These are phyloP conservation scores for Scedosporium boydii DNA, from an alignment of 2,329 filamentous ascomycete species.

Conservation along the genomic window DNA sequence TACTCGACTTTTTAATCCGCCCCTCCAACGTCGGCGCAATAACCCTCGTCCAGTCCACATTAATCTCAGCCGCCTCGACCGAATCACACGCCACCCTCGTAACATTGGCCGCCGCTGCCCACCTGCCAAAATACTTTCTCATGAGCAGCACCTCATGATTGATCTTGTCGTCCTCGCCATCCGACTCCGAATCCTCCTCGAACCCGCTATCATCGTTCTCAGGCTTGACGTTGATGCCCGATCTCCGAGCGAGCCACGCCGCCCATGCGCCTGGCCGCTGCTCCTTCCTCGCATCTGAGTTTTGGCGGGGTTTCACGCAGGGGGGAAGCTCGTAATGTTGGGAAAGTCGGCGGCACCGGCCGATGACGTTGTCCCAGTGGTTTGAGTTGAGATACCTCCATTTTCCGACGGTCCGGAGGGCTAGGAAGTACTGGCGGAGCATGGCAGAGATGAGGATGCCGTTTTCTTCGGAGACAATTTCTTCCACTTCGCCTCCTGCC, in stretches of 20 bases:
- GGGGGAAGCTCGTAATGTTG: slow-evolving; percentile 18
- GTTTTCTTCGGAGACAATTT: slow-evolving; percentile 77
- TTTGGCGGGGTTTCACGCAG: slow-evolving; percentile 10
- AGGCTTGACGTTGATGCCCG: slow-evolving; percentile 5
- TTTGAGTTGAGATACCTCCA: slow-evolving; percentile 62
- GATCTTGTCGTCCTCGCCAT: slow-evolving; percentile 24
- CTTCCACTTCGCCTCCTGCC: slow-evolving; percentile 67
- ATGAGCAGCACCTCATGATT: slow-evolving; percentile 51
- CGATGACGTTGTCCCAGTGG: slow-evolving; percentile 60
- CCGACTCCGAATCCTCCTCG: slow-evolving; percentile 16
- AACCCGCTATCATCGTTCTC: slow-evolving; percentile 9
- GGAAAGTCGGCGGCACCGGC: slow-evolving; percentile 41
- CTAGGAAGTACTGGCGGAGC: slow-evolving; percentile 85
- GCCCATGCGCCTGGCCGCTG: slow-evolving; percentile 12
- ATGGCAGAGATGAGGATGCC: slow-evolving; percentile 80
- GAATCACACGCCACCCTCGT: slow-evolving; percentile 41
- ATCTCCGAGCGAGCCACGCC: slow-evolving; percentile 7
- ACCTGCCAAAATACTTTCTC: slow-evolving; percentile 60
- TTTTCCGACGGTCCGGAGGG: slow-evolving; percentile 66
- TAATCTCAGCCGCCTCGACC: slow-evolving; percentile 48
- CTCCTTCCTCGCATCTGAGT: slow-evolving; percentile 23
- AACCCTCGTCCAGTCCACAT: slow-evolving; percentile 69
- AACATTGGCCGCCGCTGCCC: slow-evolving; percentile 61
- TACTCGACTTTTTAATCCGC: slow-evolving; percentile 47
- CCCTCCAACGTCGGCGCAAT: slow-evolving; percentile 73